Evolutionary conservation across 371 early-diverging fungal genomes (phyloP), one percentile per base, ranked within the genome.

Genomic region (Conidiobolus incongruus): DNA sequence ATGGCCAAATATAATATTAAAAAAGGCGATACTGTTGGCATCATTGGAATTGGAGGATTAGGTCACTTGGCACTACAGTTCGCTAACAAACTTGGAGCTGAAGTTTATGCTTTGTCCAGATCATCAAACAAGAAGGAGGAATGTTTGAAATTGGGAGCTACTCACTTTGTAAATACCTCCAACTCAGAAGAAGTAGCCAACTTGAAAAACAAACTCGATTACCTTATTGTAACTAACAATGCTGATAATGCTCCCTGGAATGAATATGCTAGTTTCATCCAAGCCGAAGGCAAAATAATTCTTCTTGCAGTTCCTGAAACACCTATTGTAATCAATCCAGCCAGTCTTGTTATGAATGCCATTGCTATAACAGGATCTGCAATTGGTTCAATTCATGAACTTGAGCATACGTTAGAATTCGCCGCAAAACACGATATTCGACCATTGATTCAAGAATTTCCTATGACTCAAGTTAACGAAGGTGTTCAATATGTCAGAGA

Each of bases 81-180:
- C 63, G 69, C 67, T 19, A 69, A 67, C 11, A 49, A 59, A 29
- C 52, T 66, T 51, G 81, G 82, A 26, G 20, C 17, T 34, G 60
- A 74, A 19, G 80, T 82, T 0, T 50, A 70, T 5, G 86, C 78
- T 1, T 56, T 84, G 30, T 82, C 85, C n/a, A 6, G n/a, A n/a
- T 36, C 38, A 8, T 5, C 4, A 8, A 31, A 30, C 50, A 86
- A 84, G 60, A 58, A 60, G 36, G 65, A 66, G 31, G 78, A 84
- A 45, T 67, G 76, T 31, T 52, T 51, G n/a, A 51, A 62, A 31
- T 61, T 85, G 6, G 86, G 85, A 6, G 86, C 81, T 21, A 52
- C 62, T 17, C 51, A 59, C 12, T 61, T 62, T 38, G 54, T 75
- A 37, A 52, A 59, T 47, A 46, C 47, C 20, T 49, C 45, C 16